Evolutionary conservation across 192 early-diverging fungal species (phyloP), one percentile per base, ranked within the genome.

Genomic region (Coemansia sp.): DNA sequence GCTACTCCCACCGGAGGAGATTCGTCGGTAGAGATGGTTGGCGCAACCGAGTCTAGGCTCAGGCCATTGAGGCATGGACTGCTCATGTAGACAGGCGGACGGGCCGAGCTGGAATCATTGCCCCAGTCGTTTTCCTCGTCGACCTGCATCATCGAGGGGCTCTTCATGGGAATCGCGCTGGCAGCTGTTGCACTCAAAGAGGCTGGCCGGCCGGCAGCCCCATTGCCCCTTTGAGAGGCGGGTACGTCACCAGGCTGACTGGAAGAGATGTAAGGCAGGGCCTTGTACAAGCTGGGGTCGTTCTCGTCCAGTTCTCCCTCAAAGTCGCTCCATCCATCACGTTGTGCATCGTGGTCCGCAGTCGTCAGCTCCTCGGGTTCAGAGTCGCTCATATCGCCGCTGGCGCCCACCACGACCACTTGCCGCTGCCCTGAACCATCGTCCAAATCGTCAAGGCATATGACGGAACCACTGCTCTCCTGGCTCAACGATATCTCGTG

Each of bases 271-370:
- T n/a, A 29, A 11, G 43, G 41, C 21, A 38, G 17, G n/a, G 64
- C 11, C 33, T 42, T 52, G 60, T 78, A 78, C 12, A 78, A 32
- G 41, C 76, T 78, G 29, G 76, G 76, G 17, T 78, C 76, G 38
- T 78, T 74, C 11, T 64, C 72, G 29, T 60, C 46, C 40, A 73
- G 3, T 15, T 67, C 70, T 7, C 46, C 33, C 42, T 72, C 70
- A 35, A 57, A 53, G 43, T 68, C 54, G 24, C 53, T 50, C 35
- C 17, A 52, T 3, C 29, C 53, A 18, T 55, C 61, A 12, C 21
- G 26, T 8, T 34, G 41, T 12, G 19, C 53, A 10, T 24, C 36
- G 48, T 22, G 11, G 26, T 62, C 32, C 4, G 17, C 32, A n/a
- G 22, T 19, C 12, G 32, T 37, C 22, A 38, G 53, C 26, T 53